A percentile compares a stretch with the other conserved stretches of the same genome.
These are phyloP conservation scores for Grosmannia penicillata DNA, from an alignment of 2,329 filamentous ascomycete genomes.

Conservation along the genomic window DNA sequence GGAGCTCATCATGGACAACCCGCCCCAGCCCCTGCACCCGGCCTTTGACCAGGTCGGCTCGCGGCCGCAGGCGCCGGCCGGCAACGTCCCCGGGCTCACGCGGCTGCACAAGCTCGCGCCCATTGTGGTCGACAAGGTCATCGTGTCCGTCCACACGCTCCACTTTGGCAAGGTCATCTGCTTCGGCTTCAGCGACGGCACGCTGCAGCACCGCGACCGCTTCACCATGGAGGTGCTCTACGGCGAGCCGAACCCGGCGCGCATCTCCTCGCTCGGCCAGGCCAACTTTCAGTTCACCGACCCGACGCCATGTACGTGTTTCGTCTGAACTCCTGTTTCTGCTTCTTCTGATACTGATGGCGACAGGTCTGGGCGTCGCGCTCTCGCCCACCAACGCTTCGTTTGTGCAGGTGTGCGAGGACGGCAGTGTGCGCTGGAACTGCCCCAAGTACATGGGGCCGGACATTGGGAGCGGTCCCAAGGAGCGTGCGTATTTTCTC, in stretches of 20 bases:
- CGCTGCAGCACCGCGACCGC: conserved; percentile 66
- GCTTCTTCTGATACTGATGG: background rate
- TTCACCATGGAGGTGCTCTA: conserved; percentile 55
- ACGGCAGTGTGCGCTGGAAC: conserved; percentile 45
- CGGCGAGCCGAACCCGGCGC: conserved; percentile 46
- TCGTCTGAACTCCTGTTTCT: background rate
- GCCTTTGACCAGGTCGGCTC: conserved; percentile 64
- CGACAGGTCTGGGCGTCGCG: conserved; percentile 39
- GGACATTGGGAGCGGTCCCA: conserved; percentile 31
- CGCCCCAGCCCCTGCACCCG: conserved; percentile 51
- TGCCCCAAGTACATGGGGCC: conserved; percentile 33
- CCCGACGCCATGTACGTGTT: conserved; percentile 25
- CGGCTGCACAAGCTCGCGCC: conserved; percentile 52
- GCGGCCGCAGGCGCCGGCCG: conserved; percentile 1
- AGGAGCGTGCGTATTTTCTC: conserved; percentile 37
- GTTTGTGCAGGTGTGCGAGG: conserved; percentile 40
- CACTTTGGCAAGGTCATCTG: conserved; percentile 59
- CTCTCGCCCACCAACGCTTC: conserved; percentile 47
- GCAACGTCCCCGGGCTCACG: conserved; percentile 16
- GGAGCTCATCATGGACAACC: conserved; percentile 53
- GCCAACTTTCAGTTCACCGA: conserved; percentile 61
- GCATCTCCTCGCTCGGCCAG: conserved; percentile 57
- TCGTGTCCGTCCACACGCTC: conserved; percentile 52
- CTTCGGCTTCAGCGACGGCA: conserved; percentile 66
- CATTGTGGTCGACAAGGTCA: conserved; percentile 51